Evolutionary conservation across 2,329 filamentous ascomycete genomes (phyloP).

Genomic region (Monilinia laxa): DNA sequence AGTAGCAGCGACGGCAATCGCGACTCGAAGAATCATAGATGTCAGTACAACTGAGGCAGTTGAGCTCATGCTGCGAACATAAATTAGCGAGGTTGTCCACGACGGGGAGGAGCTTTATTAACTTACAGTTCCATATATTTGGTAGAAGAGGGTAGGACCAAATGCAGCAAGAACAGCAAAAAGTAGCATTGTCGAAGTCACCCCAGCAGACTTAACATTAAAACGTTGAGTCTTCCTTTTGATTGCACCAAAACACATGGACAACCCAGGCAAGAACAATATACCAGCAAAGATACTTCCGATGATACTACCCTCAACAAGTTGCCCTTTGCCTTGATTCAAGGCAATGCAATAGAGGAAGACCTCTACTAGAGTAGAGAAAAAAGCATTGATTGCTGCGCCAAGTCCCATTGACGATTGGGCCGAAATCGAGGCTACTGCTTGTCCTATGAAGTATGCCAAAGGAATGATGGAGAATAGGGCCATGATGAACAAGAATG

Average conservation of each 20-base stretch:
- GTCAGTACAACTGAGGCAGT: constrained; percentile 68
- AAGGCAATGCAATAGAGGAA: constrained; percentile 96
- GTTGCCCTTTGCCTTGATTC: constrained; percentile 83
- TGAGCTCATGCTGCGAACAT: constrained; percentile 74
- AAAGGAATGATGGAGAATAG: constrained; percentile 92
- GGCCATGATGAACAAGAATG: constrained; percentile 80
- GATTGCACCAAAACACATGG: constrained; percentile 98
- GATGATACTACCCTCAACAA: constrained; percentile 95
- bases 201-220: constrained; percentile 92
- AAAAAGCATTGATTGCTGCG: constrained; percentile 96
- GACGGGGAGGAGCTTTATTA: not conserved
- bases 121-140: constrained; percentile 88
- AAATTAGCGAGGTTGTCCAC: constrained; percentile 40
- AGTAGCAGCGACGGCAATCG: constrained; percentile 92
- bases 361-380: constrained; percentile 95
- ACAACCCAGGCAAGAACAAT: constrained; percentile 87
- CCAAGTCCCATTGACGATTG: constrained; percentile 98
- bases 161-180: constrained; percentile 96
- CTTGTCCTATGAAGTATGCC: constrained; percentile 98
- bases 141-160: constrained; percentile 93
- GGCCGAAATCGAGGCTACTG: constrained; percentile 95
- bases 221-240: constrained; percentile 98
- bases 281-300: constrained; percentile 98
- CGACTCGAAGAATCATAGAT: constrained; percentile 46
- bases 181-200: constrained; percentile 95